Evolutionary conservation across 345 rosid species (phyloP), one percentile per base, ranked within the genome.

Genomic region (Eucalyptus erythrocorys): DNA sequence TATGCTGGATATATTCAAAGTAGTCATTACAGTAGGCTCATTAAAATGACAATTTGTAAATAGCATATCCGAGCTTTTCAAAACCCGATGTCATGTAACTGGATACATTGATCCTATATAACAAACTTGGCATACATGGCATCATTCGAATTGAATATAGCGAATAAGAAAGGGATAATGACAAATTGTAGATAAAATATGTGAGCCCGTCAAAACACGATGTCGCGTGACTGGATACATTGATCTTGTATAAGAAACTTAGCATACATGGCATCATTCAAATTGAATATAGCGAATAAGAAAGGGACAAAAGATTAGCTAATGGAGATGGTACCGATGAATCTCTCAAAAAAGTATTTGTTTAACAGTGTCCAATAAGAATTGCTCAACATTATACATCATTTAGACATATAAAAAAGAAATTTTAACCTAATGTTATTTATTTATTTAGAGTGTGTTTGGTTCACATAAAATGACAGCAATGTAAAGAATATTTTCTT

Each of bases 51-150:
- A 59, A 12, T 12, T 59, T 59, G 68, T 59, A 27, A 59, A 27
- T 59, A 6, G 16, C n/a, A 59, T 27, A 27, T 59, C 0, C 0
- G 1, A 61, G 8, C 16, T 4, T 30, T 0, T 27, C 34, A 30
- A 10, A 61, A 61, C 34, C 8, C 4, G 8, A 61, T 30, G 68
- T 30, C 7, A 2, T 0, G 6, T 57, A n/a, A 57, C 66, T 59
- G 1, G 66, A 59, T 59, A 59, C 66, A 59, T 26, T 27, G 66
- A 59, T 59, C 7, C 66, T 27, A 30, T 61, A 13, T 27, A 61
- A 61, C 68, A 61, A 61, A 5, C 34, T 61, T 61, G 13, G 34
- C 32, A 27, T 61, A 30, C 8, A 61, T 30, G 68, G 2, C 68
- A 61, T 61, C 68, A 30, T 27, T 61, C 34, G 4, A 30, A 30